phyloP scores from a whole-genome alignment of 1,139 yeast genomes.

The Debaryomycetaceae sp. region DNA sequence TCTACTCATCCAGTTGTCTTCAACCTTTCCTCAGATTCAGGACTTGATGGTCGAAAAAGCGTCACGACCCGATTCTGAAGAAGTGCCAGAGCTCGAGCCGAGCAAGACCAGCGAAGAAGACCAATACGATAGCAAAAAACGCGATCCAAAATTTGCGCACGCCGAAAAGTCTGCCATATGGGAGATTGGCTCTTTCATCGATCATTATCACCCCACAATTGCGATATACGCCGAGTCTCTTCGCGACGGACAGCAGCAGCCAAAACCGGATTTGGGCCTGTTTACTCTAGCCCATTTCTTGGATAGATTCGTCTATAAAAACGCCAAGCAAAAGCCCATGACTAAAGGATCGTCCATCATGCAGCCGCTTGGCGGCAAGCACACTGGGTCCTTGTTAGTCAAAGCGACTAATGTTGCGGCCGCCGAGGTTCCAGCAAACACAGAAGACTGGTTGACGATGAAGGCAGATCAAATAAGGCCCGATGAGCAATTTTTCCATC shows the following conservation, averaged over 20 bases:
- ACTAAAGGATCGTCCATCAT: conserved; percentile 84
- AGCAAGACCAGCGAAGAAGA: not conserved
- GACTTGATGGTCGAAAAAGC: conserved; percentile 32
- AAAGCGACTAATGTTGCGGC: conserved; percentile 44
- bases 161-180: conserved; percentile 76
- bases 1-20: conserved; percentile 54
- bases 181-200: conserved; percentile 67
- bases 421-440: conserved; percentile 57
- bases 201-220: conserved; percentile 90
- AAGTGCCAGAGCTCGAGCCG: conserved; percentile 3
- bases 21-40: conserved; percentile 30
- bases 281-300: conserved; percentile 83
- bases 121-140: conserved; percentile 73
- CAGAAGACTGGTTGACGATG: conserved; percentile 71
- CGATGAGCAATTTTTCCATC: conserved; percentile 83
- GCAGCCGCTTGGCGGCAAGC: conserved; percentile 95
- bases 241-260: conserved; percentile 31
- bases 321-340: conserved; percentile 65
- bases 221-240: conserved; percentile 67
- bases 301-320: conserved; percentile 91
- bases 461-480: conserved; percentile 62
- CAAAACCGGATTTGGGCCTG: conserved; percentile 82
- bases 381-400: conserved; percentile 67
- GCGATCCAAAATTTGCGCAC: conserved; percentile 84
- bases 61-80: conserved; percentile 23